Evolutionary conservation across 2,329 filamentous ascomycete genomes (phyloP), one percentile per base, ranked within the genome.

Genomic region (Xylariaceae sp.): DNA sequence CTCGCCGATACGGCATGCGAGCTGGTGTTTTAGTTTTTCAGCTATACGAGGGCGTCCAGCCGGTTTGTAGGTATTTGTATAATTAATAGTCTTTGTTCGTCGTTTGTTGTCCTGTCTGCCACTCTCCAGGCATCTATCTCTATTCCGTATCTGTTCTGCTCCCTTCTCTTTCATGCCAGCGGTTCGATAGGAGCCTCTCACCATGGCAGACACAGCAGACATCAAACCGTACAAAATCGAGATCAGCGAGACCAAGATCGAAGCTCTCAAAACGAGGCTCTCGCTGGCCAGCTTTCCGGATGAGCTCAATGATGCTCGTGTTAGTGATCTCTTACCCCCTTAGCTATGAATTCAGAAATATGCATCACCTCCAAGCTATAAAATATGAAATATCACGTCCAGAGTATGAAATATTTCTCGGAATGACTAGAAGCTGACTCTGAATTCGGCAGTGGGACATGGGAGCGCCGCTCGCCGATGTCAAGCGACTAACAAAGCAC

Each of bases 271-370:
- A 52, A 64, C 69, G 6, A 69, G 72, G 17, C 68, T 76, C 18
- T 69, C 71, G 8, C 64, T 70, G n/a, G 69, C 73, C 48, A 70
- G 61, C 42, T 75, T 75, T 59, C 74, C 74, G 9, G 73, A 76
- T 63, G 75, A 76, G 55, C 71, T 77, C 17, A 71, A 75, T 49
- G 68, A 67, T 39, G 72, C 73, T 6, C 73, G 58, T 17, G 49
- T 51, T 51, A 51, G 49, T 51, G 18, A 9, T 35, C 23, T 13
- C 8, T 18, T 42, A 13, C 9, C 9, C 37, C 8, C 23, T 30
- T 30, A 30, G 23, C 23, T 30, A 30, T 30, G 23, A 30, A 30
- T 30, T 30, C 23, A 30, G 2, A 30, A 30, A 30, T 30, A 30
- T 4, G 23, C 23, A 30, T 30, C 23, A 30, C 23, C 23, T 30